Evolutionary conservation across 495 filamentous ascomycete species (phyloP).

Genomic region (Penicillium riverlandense): DNA sequence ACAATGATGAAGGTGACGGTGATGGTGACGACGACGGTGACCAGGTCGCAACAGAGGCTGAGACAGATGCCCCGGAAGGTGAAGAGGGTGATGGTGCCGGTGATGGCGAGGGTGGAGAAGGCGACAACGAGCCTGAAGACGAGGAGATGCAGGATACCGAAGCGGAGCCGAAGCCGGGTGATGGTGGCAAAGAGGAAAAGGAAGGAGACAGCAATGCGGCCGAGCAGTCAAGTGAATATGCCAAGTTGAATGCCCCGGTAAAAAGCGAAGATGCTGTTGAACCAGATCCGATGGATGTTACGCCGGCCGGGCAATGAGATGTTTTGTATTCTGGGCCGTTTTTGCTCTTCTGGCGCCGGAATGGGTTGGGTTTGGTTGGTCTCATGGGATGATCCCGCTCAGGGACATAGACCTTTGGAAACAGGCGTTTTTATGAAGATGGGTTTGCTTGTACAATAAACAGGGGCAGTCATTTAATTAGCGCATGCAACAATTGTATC

Average conservation of each 20-base stretch:
- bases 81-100: slow-evolving; percentile 8
- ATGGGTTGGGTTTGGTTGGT: too few relatives aligned
- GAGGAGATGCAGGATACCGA: slow-evolving; percentile 10
- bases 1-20: slow-evolving; percentile 16
- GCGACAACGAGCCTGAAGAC: slow-evolving; percentile 16
- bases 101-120: slow-evolving; percentile 5
- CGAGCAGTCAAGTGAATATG: slow-evolving; percentile 3
- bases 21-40: slow-evolving; percentile 16
- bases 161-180: slow-evolving; percentile 1
- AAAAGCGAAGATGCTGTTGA: slow-evolving; percentile 6
- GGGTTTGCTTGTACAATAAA: slow-evolving; percentile 1
- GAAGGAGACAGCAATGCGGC: slow-evolving; percentile 7
- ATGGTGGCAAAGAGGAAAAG: slow-evolving; percentile 15
- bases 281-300: slow-evolving; percentile 13
- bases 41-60: background rate
- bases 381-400: too few relatives aligned
- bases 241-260: background rate
- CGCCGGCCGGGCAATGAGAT: background rate
- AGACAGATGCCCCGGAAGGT: background rate
- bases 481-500: background rate
- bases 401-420: too few relatives aligned
- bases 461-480: background rate
- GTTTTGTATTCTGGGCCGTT: too few relatives aligned
- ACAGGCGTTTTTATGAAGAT: too few relatives aligned
- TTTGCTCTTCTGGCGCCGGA: too few relatives aligned